phyloP scores from a whole-genome alignment of 306 rosid species.

The Rosa lucieae region DNA sequence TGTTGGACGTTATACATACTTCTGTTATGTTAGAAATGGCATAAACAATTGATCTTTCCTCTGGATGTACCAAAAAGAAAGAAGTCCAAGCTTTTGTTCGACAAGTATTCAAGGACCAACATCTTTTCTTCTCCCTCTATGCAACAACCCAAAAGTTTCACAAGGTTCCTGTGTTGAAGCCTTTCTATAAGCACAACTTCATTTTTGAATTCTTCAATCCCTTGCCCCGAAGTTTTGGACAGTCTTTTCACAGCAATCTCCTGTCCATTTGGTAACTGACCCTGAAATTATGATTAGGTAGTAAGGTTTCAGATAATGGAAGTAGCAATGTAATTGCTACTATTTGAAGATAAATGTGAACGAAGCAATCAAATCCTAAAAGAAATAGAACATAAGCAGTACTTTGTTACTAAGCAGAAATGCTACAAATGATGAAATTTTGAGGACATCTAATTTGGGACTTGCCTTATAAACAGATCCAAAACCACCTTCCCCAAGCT shows the following conservation, averaged over 20 bases:
- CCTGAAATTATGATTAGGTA: not conserved
- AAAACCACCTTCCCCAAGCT: conserved; percentile 10
- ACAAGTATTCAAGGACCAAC: conserved; percentile 37
- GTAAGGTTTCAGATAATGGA: not conserved
- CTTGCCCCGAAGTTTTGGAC: not conserved
- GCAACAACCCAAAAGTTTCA: not conserved
- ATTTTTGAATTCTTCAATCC: not conserved
- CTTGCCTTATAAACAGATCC: conserved; percentile 11
- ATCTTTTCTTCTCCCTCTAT: not conserved
- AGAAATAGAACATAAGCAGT: not conserved
- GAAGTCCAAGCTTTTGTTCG: conserved; percentile 55
- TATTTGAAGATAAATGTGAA: not conserved
- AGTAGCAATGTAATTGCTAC: not conserved
- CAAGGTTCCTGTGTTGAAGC: not conserved
- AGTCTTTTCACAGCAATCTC: not conserved
- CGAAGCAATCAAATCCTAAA: not conserved
- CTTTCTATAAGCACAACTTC: not conserved
- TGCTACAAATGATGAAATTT: not conserved
- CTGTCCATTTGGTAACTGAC: not conserved
- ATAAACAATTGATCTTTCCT: not conserved
- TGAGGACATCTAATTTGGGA: not conserved
- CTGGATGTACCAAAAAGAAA: conserved; percentile 45
- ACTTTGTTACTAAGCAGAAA: not conserved
- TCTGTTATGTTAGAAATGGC: not conserved
- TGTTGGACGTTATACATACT: not conserved